These are phyloP conservation scores for Rubroshorea leprosula DNA, from an alignment of 345 rosid species.

Conservation along the genomic window DNA sequence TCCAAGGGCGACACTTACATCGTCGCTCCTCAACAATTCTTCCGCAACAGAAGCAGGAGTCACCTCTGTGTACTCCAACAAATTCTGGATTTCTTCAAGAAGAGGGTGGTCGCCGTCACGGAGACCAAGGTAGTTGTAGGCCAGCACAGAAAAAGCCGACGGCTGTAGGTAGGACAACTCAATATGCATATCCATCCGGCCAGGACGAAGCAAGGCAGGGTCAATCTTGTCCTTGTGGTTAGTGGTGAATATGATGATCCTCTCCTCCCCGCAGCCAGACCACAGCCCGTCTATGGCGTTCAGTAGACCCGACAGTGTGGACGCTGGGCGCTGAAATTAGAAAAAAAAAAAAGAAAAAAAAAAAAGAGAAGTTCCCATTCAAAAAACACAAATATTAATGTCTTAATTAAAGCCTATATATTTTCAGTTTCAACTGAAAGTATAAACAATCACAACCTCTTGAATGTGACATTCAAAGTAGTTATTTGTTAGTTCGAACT, in stretches of 20 bases:
- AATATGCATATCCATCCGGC: constrained; percentile 22
- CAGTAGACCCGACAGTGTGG: constrained; percentile 21
- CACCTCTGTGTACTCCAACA: neutral
- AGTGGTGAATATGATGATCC: constrained; percentile 24
- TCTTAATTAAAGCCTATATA: no score
- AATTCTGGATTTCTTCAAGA: neutral
- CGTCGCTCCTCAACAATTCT: constrained; percentile 15
- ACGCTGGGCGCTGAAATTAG: neutral
- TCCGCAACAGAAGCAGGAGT: constrained; percentile 20
- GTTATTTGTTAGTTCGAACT: no score
- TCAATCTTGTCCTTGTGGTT: constrained; percentile 18
- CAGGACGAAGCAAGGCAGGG: constrained; percentile 23
- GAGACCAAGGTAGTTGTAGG: constrained; percentile 16
- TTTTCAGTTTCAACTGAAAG: no score
- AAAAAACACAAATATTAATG: neutral
- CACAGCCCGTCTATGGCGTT: constrained; percentile 25
- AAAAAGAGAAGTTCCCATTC: neutral
- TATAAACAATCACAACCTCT: no score
- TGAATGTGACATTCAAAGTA: no score
- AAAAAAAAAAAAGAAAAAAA: neutral
- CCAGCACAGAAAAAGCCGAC: constrained; percentile 8
- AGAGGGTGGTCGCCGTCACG: constrained; percentile 8
- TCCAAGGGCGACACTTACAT: constrained; percentile 6
- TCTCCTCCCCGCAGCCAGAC: constrained; percentile 23
- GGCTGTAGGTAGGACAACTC: constrained; percentile 17